These are phyloP conservation scores for Plasmodium fragile DNA, from an alignment of 169 alveolate species.

Conservation along the genomic window DNA sequence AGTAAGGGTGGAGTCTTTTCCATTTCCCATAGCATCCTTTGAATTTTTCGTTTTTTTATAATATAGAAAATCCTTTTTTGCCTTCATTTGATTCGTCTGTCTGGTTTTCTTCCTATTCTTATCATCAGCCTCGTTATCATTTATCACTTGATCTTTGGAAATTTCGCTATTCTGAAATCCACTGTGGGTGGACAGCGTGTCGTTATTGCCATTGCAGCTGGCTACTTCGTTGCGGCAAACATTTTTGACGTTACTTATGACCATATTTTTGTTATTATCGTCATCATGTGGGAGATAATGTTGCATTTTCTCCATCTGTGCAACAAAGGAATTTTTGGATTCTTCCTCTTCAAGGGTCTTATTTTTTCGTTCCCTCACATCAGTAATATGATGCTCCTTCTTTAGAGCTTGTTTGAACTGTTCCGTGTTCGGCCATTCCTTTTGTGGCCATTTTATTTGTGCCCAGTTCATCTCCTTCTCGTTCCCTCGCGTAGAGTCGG, in stretches of 20 bases:
- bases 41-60: conserved; percentile 31
- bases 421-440: neutral
- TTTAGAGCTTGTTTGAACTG: neutral
- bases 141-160: neutral
- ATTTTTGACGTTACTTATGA: neutral
- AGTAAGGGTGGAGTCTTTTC: conserved; percentile 18
- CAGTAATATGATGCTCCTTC: neutral
- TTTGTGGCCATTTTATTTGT: neutral
- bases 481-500: neutral
- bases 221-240: neutral
- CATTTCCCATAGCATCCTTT: conserved; percentile 15
- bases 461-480: neutral
- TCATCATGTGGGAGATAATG: neutral
- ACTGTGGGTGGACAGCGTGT: neutral
- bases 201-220: neutral
- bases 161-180: conserved; percentile 1
- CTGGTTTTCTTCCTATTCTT: conserved; percentile 11
- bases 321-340: neutral
- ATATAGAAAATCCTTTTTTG: conserved; percentile 8
- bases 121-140: conserved; percentile 25
- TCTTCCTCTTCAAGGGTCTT: neutral
- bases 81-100: conserved; percentile 4
- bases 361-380: neutral
- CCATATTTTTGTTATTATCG: neutral
- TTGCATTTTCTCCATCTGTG: neutral